Conservation (phyloP, 768 basidiomycete species). For the Phlebiopsis flavidoalba region DNA sequence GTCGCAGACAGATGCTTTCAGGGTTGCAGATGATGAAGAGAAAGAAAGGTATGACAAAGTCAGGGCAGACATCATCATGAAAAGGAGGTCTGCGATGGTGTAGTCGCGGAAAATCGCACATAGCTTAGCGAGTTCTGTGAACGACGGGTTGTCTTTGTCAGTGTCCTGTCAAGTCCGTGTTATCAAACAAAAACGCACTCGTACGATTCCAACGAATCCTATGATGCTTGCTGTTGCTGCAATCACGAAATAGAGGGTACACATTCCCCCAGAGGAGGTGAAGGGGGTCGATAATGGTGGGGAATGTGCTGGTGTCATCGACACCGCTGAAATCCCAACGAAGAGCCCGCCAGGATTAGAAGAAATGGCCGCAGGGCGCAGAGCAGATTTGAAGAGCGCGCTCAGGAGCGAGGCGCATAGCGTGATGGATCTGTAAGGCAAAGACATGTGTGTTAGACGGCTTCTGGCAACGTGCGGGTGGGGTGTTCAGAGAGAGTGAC, state of each 20-base stretch:
- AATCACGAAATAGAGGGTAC: conserved; percentile 61
- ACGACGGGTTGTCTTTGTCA: neutral
- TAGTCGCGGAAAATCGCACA: conserved; percentile 78
- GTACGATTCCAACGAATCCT: conserved; percentile 65
- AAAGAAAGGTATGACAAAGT: conserved; percentile 57
- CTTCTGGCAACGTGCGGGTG: neutral
- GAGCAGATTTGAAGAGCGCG: conserved; percentile 34
- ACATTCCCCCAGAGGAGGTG: conserved; percentile 53
- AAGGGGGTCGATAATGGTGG: conserved; percentile 37
- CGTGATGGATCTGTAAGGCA: conserved; percentile 30
- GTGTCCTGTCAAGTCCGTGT: neutral
- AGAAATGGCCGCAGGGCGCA: conserved; percentile 38
- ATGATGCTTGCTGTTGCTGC: conserved; percentile 60
- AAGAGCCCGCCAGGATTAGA: conserved; percentile 38
- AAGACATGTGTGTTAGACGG: neutral
- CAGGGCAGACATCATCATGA: conserved; percentile 55
- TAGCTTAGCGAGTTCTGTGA: conserved; percentile 54
- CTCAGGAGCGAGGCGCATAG: conserved; percentile 34
- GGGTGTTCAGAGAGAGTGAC: neutral
- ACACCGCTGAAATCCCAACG: conserved; percentile 32
- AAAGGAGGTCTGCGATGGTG: conserved; percentile 72
- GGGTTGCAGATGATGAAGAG: conserved; percentile 30
- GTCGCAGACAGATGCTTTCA: conserved; percentile 64
- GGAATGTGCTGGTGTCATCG: conserved; percentile 36
- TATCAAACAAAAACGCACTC: conserved; percentile 34